Percentiles rank a stretch among this genome's conserved stretches.
These are phyloP conservation scores for Fonsecaea monophora DNA, from an alignment of 2,329 filamentous ascomycete genomes.

Conservation along the genomic window DNA sequence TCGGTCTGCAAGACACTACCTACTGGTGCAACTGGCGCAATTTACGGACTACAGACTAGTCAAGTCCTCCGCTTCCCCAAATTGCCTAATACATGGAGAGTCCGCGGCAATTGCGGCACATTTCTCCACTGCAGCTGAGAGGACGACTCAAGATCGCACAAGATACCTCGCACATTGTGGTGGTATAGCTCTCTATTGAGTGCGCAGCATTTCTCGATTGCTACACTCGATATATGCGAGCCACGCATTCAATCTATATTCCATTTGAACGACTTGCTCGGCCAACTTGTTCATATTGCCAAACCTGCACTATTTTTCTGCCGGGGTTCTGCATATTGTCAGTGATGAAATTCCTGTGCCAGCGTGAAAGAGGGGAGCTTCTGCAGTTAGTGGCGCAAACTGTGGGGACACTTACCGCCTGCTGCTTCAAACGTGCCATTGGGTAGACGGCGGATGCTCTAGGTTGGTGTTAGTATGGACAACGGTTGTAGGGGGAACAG, in stretches of 20 bases:
- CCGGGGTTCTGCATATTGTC: conserved; percentile 12
- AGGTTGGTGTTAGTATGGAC: neutral
- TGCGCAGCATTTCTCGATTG: neutral
- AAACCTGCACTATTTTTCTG: conserved; percentile 10
- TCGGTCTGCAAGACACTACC: too few relatives aligned
- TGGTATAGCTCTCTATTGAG: neutral
- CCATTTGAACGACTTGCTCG: neutral
- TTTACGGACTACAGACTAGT: neutral
- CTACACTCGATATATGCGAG: neutral
- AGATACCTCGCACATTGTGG: too few relatives aligned
- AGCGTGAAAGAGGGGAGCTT: neutral
- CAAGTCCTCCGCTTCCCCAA: too few relatives aligned
- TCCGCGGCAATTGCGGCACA: too few relatives aligned
- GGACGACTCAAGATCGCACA: too few relatives aligned
- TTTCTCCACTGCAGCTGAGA: too few relatives aligned
- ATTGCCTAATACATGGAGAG: too few relatives aligned
- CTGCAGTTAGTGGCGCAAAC: neutral
- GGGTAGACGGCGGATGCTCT: conserved; percentile 60
- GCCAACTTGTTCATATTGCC: conserved; percentile 1
- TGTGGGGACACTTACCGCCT: conserved; percentile 51
- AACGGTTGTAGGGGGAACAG: neutral
- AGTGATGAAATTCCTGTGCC: neutral
- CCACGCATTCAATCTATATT: neutral
- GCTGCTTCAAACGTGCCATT: conserved; percentile 80
- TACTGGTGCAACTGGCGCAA: neutral